A percentile compares a stretch with the other conserved stretches of the same genome.
Conservation (phyloP, 192 early-diverging fungal species). For the Neocallimastix lanati region DNA sequence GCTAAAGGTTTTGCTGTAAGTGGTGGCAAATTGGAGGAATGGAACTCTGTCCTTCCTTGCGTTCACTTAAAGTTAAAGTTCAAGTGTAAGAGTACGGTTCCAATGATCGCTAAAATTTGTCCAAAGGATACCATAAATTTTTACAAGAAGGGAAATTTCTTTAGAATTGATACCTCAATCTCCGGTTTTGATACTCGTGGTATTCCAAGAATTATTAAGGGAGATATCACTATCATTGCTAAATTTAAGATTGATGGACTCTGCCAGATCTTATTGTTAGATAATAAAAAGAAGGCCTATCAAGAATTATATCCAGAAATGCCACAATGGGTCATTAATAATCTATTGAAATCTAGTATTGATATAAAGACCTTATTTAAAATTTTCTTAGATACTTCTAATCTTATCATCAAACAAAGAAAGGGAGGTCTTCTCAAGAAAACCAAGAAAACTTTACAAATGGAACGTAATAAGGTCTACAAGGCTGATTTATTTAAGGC, state of each 20-base stretch:
- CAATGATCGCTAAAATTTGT: neutral
- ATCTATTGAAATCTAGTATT: neutral
- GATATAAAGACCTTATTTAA: neutral
- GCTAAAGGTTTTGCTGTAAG: neutral
- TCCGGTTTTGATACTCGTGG: neutral
- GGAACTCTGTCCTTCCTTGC: neutral
- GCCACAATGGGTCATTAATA: neutral
- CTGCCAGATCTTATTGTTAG: neutral
- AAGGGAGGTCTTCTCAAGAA: neutral
- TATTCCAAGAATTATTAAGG: neutral
- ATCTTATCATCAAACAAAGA: neutral
- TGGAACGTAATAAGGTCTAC: neutral
- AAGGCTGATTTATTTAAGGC: neutral
- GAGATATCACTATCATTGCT: neutral
- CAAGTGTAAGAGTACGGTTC: neutral
- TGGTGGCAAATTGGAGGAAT: neutral
- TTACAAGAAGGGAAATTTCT: neutral
- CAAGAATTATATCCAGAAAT: neutral
- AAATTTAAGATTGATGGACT: neutral
- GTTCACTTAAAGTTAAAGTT: neutral
- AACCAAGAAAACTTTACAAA: neutral
- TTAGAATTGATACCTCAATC: neutral
- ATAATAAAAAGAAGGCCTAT: neutral
- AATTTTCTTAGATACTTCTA: neutral
- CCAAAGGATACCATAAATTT: neutral